Conservation (phyloP, 73 alveolate genomes). For the Paramecium caudatum region DNA sequence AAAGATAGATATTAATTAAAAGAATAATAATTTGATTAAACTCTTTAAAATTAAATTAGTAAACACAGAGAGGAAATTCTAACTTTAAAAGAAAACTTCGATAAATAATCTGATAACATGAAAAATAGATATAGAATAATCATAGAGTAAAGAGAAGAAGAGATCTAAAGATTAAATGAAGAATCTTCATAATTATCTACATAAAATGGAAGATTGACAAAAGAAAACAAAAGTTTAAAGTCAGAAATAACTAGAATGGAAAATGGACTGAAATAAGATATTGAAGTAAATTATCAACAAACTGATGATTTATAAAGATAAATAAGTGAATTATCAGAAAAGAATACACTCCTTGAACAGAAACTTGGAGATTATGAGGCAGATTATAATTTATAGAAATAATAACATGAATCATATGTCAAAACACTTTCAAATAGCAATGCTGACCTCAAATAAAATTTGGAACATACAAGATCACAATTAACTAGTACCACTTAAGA, state of each 20-base stretch:
- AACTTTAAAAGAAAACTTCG: slow-evolving; percentile 11
- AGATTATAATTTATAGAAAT: not conserved
- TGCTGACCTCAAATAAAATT: slow-evolving; percentile 56
- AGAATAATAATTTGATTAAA: slow-evolving; percentile 62
- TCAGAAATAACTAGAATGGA: slow-evolving; percentile 39
- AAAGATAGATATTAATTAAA: slow-evolving; percentile 52
- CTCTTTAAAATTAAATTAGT: not conserved
- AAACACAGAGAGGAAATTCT: slow-evolving; percentile 62
- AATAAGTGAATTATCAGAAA: slow-evolving; percentile 38
- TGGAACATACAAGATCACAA: slow-evolving; percentile 61
- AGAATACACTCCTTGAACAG: not conserved
- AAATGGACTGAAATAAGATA: slow-evolving; percentile 22
- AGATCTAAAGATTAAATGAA: slow-evolving; percentile 50
- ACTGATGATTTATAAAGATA: slow-evolving; percentile 64
- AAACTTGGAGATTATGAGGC: slow-evolving; percentile 15
- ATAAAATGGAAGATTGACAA: slow-evolving; percentile 39
- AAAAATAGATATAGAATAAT: slow-evolving; percentile 59
- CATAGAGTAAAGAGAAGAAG: slow-evolving; percentile 63
- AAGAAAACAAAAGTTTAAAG: slow-evolving; percentile 47
- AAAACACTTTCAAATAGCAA: not conserved
- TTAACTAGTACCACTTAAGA: slow-evolving; percentile 64
- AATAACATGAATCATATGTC: slow-evolving; percentile 39
- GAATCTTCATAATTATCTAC: not conserved
- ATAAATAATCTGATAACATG: not conserved
- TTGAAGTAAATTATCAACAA: slow-evolving; percentile 7